Percentiles rank a stretch among this genome's conserved stretches.
These are phyloP conservation scores for Globisporangium solare DNA, from an alignment of 352 stramenopile genomes.

Conservation along the genomic window DNA sequence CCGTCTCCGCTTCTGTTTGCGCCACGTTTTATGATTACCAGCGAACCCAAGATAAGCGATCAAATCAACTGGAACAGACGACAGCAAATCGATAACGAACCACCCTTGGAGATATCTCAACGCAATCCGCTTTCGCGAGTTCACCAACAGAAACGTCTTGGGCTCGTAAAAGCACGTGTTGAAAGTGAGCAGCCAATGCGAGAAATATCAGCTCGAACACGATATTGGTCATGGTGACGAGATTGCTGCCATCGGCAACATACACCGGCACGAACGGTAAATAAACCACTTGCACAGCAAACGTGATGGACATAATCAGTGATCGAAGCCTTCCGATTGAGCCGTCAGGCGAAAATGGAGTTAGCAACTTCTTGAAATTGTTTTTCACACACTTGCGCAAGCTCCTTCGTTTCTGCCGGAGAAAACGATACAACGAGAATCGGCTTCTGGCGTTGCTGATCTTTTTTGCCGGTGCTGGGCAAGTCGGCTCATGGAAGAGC, in stretches of 20 bases:
- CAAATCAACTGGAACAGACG: conserved; percentile 5
- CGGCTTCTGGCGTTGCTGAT: not conserved
- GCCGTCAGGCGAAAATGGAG: conserved; percentile 1
- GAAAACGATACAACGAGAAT: not conserved
- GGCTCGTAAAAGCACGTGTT: conserved; percentile 10
- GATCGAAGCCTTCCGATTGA: not conserved
- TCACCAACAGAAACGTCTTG: conserved; percentile 2
- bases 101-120: conserved; percentile 6
- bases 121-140: conserved; percentile 2
- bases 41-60: not conserved
- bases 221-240: conserved; percentile 5
- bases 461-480: not conserved
- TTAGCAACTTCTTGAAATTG: not conserved
- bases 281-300: conserved; percentile 9
- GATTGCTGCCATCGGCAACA: not conserved
- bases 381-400: not conserved
- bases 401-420: not conserved
- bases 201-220: conserved; percentile 9
- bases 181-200: conserved; percentile 5
- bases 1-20: not conserved
- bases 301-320: conserved; percentile 1
- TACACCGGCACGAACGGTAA: conserved; percentile 5
- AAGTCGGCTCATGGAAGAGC: not conserved
- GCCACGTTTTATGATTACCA: not conserved
- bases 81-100: conserved; percentile 6